Conservation (phyloP, 1,139 yeast species). For the Sugiyamaella xylanicola region DNA sequence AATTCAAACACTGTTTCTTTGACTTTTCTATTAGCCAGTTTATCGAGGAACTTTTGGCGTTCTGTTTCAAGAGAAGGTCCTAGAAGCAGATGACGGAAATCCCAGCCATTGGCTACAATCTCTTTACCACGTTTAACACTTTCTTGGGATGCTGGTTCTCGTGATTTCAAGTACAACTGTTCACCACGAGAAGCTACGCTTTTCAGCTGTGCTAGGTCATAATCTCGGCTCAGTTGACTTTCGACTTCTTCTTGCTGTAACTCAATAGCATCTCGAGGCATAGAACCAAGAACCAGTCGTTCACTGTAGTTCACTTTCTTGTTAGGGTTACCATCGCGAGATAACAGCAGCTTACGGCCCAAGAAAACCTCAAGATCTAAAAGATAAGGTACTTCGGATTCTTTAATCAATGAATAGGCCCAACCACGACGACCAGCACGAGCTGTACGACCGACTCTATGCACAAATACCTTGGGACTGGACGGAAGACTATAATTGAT, state of each 20-base stretch:
- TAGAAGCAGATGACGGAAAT: slow-evolving; percentile 76
- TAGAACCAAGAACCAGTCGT: slow-evolving; percentile 78
- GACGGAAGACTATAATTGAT: slow-evolving; percentile 89
- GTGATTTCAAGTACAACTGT: slow-evolving; percentile 77
- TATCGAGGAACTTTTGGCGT: slow-evolving; percentile 70
- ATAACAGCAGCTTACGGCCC: slow-evolving; percentile 74
- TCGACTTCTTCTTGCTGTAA: slow-evolving; percentile 71
- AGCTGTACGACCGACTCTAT: slow-evolving; percentile 98
- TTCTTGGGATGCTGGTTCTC: slow-evolving; percentile 84
- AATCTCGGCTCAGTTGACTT: slow-evolving; percentile 60
- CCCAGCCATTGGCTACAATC: slow-evolving; percentile 77
- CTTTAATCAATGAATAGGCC: slow-evolving; percentile 91
- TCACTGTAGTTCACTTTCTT: slow-evolving; percentile 64
- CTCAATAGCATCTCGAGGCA: slow-evolving; percentile 75
- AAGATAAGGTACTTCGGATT: slow-evolving; percentile 84
- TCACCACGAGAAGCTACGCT: slow-evolving; percentile 88
- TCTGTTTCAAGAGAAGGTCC: slow-evolving; percentile 57
- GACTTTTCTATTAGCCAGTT: slow-evolving; percentile 60
- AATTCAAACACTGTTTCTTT: slow-evolving; percentile 94
- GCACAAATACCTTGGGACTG: slow-evolving; percentile 89
- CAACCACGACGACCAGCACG: slow-evolving; percentile 98
- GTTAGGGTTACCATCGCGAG: slow-evolving; percentile 54
- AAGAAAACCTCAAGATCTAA: slow-evolving; percentile 88
- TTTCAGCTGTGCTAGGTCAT: slow-evolving; percentile 65
- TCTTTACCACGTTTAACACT: slow-evolving; percentile 85